Conservation (phyloP, 1,284 basidiomycete genomes). For the Anthracocystis setariae region DNA sequence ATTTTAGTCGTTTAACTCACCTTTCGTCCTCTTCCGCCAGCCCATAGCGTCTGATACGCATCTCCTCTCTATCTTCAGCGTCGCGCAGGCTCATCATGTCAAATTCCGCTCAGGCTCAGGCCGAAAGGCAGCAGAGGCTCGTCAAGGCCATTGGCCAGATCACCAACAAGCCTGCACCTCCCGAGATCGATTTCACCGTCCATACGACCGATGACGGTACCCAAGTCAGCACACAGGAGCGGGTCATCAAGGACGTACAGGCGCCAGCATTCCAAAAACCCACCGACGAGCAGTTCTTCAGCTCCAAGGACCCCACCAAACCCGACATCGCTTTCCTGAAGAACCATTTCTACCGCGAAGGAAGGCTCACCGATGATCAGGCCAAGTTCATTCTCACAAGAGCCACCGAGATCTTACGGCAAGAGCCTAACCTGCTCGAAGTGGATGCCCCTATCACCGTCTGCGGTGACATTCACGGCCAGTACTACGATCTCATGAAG, state of each 20-base stretch:
- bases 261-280: constrained; percentile 84
- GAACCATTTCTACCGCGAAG: constrained; percentile 98
- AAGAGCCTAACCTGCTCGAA: constrained; percentile 87
- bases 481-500: constrained; percentile 68
- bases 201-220: constrained; percentile 69
- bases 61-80: neutral
- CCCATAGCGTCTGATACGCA: constrained; percentile 6
- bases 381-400: constrained; percentile 86
- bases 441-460: constrained; percentile 91
- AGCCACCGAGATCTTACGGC: constrained; percentile 76
- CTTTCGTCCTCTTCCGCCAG: neutral
- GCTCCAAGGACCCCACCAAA: constrained; percentile 62
- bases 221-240: constrained; percentile 68
- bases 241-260: constrained; percentile 69
- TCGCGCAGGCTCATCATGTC: constrained; percentile 17
- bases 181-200: constrained; percentile 69
- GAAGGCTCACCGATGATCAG: constrained; percentile 84
- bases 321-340: constrained; percentile 90
- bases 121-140: constrained; percentile 50
- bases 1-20: neutral
- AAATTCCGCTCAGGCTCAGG: constrained; percentile 10
- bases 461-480: constrained; percentile 67
- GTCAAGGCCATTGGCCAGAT: constrained; percentile 63
- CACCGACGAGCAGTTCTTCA: constrained; percentile 86
- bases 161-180: constrained; percentile 55